These are phyloP conservation scores for Bretschneidera sinensis DNA, from an alignment of 345 rosid species.

Conservation along the genomic window DNA sequence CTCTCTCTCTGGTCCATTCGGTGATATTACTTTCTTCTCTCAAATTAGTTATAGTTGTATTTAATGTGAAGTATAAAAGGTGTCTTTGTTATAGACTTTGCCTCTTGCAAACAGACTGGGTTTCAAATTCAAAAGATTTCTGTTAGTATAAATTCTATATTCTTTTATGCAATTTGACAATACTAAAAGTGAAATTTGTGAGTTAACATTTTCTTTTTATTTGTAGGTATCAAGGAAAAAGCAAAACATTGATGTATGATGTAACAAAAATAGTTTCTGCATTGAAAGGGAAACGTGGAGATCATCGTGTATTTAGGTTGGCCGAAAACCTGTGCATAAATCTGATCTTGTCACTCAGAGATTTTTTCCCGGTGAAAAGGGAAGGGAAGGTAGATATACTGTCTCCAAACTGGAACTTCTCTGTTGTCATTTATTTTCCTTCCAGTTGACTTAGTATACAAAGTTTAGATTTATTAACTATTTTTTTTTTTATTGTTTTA, in stretches of 20 bases:
- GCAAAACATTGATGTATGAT: slow-evolving; percentile 92
- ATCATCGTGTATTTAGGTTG: slow-evolving; percentile 89
- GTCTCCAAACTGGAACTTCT: slow-evolving; percentile 12
- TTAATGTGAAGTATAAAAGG: no score
- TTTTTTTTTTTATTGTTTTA: slow-evolving; percentile 30
- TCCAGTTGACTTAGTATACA: slow-evolving; percentile 16
- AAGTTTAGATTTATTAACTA: slow-evolving; percentile 6
- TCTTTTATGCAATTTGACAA: slow-evolving; percentile 8
- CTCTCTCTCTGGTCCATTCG: slow-evolving; percentile 8
- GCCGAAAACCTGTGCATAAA: slow-evolving; percentile 95
- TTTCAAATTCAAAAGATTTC: no score
- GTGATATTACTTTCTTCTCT: slow-evolving; percentile 14
- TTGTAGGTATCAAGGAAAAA: slow-evolving; percentile 88
- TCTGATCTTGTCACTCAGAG: slow-evolving; percentile 84
- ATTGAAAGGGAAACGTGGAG: slow-evolving; percentile 90
- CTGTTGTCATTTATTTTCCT: slow-evolving; percentile 3
- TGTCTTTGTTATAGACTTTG: no score
- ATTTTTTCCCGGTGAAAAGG: slow-evolving; percentile 81
- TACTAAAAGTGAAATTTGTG: slow-evolving; percentile 8
- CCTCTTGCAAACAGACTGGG: no score
- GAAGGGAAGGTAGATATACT: slow-evolving; percentile 73
- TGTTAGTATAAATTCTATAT: no score
- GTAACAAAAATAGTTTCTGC: slow-evolving; percentile 90
- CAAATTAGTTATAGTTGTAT: not conserved
- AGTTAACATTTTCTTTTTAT: slow-evolving; percentile 6